Evolutionary conservation across 176 grass and related monocot species (phyloP).

Genomic region (Juncus effusus): DNA sequence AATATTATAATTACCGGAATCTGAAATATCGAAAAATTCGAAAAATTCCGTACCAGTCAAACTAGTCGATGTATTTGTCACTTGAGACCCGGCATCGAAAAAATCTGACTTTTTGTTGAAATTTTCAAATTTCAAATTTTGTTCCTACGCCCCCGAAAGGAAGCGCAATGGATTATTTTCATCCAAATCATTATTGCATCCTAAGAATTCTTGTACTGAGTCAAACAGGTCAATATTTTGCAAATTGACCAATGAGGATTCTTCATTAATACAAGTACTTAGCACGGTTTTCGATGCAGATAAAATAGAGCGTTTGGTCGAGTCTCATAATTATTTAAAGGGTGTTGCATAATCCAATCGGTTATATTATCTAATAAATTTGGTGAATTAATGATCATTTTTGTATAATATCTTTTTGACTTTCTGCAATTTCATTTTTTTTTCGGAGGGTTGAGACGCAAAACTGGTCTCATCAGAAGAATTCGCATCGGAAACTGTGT

Average conservation of each 20-base stretch:
- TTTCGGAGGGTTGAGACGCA: slow-evolving; percentile 12
- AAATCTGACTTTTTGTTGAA: slow-evolving; percentile 1
- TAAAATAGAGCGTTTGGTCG: slow-evolving; percentile 32
- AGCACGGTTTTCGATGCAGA: slow-evolving; percentile 53
- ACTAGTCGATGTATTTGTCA: slow-evolving; percentile 23
- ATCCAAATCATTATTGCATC: slow-evolving; percentile 35
- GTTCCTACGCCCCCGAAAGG: slow-evolving; percentile 33
- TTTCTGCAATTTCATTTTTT: neutral
- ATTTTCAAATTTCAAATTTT: too few relatives aligned
- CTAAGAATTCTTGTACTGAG: slow-evolving; percentile 68
- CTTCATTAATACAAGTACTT: slow-evolving; percentile 39
- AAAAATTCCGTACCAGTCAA: slow-evolving; percentile 32
- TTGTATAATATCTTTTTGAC: neutral
- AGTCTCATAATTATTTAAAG: slow-evolving; percentile 34
- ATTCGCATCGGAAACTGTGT: slow-evolving; percentile 14
- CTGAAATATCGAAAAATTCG: slow-evolving; percentile 48
- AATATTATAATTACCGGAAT: slow-evolving; percentile 48
- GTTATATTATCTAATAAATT: slow-evolving; percentile 18
- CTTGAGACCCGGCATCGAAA: slow-evolving; percentile 23
- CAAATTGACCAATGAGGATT: slow-evolving; percentile 43
- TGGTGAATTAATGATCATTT: slow-evolving; percentile 15
- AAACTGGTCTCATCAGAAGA: slow-evolving; percentile 22
- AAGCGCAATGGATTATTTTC: slow-evolving; percentile 42
- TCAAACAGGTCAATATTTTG: slow-evolving; percentile 40
- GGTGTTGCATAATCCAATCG: slow-evolving; percentile 69